Evolutionary conservation across 371 early-diverging fungal species (phyloP), one percentile per base, ranked within the genome.

Genomic region (Mortierella sp.): DNA sequence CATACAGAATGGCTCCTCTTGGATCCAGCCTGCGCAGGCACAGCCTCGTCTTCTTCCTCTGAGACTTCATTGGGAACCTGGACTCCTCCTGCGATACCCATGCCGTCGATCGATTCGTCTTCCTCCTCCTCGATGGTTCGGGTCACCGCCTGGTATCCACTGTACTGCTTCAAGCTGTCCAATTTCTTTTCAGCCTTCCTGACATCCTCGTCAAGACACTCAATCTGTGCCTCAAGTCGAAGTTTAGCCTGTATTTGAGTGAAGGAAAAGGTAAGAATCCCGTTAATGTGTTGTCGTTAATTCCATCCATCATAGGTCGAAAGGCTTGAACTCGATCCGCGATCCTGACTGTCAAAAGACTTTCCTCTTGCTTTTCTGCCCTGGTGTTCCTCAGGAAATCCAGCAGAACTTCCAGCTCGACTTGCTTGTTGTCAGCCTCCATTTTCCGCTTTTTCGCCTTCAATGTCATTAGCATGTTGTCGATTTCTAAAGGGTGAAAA

Each of bases 371-470:
- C 78, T 92, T 93, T 40, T 88, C 85, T 4, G 85, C 64, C 58
- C 88, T 89, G 16, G 90, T 83, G 29, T 88, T 88, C 34, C 80
- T 75, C 63, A 96, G 82, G 73, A 96, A 96, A 71, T 90, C 87
- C 39, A 87, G 77, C 45, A 93, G 77, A 10, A 94, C 87, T 22
- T 88, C 76, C 67, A 91, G 73, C 43, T 93, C 91, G 31, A 89
- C 81, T 61, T 89, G 87, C 44, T 82, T 73, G 55, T 90, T 88
- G 39, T 86, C 79, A 22, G 85, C 75, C 34, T 91, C 92, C 63
- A 91, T 71, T 45, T 87, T 71, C 53, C 88, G 88, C 76, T 91
- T 92, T 71, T 91, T 88, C 26, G 89, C 88, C 39, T 91, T 79
- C 34, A 94, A 86, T 44, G 88, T 80, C 34, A 76, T 63, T 34